These are phyloP conservation scores for Penicillium sp. DNA, from an alignment of 2,329 filamentous ascomycete genomes.

Conservation along the genomic window DNA sequence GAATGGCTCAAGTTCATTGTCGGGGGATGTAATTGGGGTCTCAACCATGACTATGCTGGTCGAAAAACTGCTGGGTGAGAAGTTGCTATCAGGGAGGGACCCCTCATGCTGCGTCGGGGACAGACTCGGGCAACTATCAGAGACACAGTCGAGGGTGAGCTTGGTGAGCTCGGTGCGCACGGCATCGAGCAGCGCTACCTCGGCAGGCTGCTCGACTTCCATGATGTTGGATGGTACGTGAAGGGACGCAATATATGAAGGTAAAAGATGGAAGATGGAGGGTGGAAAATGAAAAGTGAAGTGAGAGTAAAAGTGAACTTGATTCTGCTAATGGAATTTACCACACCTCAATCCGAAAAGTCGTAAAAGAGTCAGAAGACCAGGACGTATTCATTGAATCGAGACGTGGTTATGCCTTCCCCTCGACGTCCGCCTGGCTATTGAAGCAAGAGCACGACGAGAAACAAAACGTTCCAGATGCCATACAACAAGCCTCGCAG, in stretches of 20 bases:
- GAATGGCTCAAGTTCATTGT: slow-evolving; percentile 21
- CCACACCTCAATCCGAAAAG: slow-evolving; percentile 30
- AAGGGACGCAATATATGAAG: background rate
- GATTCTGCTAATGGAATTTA: slow-evolving; percentile 13
- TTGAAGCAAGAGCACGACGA: slow-evolving; percentile 21
- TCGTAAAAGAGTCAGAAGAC: slow-evolving; percentile 11
- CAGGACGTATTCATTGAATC: slow-evolving; percentile 22
- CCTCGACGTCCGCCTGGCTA: slow-evolving; percentile 22
- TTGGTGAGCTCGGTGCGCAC: slow-evolving; percentile 10
- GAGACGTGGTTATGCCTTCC: slow-evolving; percentile 31
- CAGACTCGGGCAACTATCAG: slow-evolving; percentile 1
- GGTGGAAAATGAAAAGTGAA: background rate
- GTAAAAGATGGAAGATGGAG: background rate
- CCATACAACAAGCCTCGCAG: slow-evolving; percentile 24
- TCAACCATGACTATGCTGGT: background rate
- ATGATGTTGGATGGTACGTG: background rate
- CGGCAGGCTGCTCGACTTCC: background rate
- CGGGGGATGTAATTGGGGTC: too few relatives aligned
- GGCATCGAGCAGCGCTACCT: slow-evolving; percentile 1
- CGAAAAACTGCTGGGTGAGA: background rate
- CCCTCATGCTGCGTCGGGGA: background rate
- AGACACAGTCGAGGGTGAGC: slow-evolving; percentile 8
- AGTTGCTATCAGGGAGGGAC: background rate
- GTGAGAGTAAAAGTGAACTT: background rate
- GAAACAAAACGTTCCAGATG: slow-evolving; percentile 33